Base-by-base conservation (phyloP, 2,329 filamentous ascomycete genomes). In the Xylaria multiplex region DNA sequence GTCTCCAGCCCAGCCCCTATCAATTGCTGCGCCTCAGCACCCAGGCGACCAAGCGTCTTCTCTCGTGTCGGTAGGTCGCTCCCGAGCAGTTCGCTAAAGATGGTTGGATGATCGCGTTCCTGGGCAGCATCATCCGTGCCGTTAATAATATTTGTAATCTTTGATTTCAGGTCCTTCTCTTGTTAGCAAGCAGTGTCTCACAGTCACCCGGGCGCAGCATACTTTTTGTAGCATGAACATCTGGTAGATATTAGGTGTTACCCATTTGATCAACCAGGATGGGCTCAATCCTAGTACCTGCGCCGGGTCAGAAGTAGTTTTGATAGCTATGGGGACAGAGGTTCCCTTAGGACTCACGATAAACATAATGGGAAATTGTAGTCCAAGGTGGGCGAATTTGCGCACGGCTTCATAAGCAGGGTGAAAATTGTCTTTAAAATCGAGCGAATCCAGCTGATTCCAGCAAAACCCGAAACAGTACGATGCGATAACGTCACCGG, bases 391-490 rank as follows among this genome's bases (percentile, higher is more conserved):
- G 6, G 60, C 60, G 40, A 63, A 63, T 35, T 63, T 63, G 8
- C 60, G 53, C 32, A 63, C 60, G 7, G 60, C 60, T 27, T 63
- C 60, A 42, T 63, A 63, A 27, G 60, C 60, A 1, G 42, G 7
- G 30, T 63, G 60, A 27, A 63, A 63, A 40, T 63, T 63, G 9
- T 63, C 60, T 45, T 52, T 40, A 37, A 63, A 63, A 27, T 57
- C 48, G 5, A 24, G 9, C 2, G 60, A 63, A 8, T 63, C 53
- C 24, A 63, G n/a, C 16, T 63, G 60, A n/a, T 63, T 27, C 60
- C 60, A 63, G 24, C 40, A 63, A 37, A 63, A 63, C 6, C 60
- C 60, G 8, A 63, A 63, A 30, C 60, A 63, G 43, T 63, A 63
- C 11, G 60, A 63, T 32, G 60, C 60, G 6, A 63, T 63, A 16